A percentile compares a stretch with the other conserved stretches of the same genome.
These are phyloP conservation scores for Quercus agrifolia DNA, from an alignment of 306 rosid genomes.

Conservation along the genomic window DNA sequence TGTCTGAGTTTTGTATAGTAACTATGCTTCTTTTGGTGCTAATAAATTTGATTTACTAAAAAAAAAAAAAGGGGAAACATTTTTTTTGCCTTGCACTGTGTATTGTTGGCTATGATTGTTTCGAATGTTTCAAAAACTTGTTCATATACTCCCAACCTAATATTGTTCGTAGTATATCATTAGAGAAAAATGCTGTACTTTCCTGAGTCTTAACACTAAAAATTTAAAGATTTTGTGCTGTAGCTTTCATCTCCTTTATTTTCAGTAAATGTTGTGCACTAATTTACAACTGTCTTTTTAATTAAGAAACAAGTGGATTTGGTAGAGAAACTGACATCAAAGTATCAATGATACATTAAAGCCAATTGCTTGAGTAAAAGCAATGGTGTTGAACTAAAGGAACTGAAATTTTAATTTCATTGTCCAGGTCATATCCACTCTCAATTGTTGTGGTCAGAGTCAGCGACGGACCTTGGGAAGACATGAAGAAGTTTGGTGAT, in stretches of 20 bases:
- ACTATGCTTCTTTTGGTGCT: too few species aligned
- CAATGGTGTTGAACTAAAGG: conserved; percentile 10
- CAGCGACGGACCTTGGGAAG: conserved; percentile 97
- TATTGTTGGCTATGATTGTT: too few species aligned
- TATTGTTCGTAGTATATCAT: too few species aligned
- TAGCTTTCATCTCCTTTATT: background rate
- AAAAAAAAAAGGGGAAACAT: too few species aligned
- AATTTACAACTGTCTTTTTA: background rate
- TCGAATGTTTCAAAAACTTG: too few species aligned
- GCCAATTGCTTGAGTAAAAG: background rate
- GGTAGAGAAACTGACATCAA: background rate
- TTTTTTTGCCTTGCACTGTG: too few species aligned
- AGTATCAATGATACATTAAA: background rate
- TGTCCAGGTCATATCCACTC: conserved; percentile 66
- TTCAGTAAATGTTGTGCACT: background rate
- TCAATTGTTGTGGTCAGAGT: conserved; percentile 88
- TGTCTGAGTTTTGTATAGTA: too few species aligned
- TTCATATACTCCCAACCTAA: too few species aligned
- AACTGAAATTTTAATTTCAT: conserved; percentile 8
- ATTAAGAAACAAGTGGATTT: background rate
- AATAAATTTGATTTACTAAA: too few species aligned
- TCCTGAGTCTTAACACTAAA: too few species aligned
- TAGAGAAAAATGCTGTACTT: too few species aligned
- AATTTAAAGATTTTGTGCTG: too few species aligned
- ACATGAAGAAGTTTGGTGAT: conserved; percentile 87